Evolutionary conservation across 768 basidiomycete species (phyloP), one percentile per base, ranked within the genome.

Genomic region (Naganishia onofrii): DNA sequence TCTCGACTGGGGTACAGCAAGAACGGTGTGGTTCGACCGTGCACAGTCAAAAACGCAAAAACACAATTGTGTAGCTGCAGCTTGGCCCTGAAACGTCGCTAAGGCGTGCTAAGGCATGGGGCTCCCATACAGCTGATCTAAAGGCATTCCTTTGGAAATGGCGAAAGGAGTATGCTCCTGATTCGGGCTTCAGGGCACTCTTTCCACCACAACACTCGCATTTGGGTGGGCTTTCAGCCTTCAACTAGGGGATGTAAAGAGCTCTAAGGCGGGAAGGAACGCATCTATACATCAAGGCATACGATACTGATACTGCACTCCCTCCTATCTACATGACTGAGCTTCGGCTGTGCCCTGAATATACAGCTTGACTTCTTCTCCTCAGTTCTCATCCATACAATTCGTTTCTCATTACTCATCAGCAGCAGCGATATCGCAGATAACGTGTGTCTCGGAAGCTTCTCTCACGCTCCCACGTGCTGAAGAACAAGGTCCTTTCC

Each of bases 401-500:
- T 42, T 17, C 42, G 15, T 10, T 15, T 10, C 15, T 8, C 36
- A 12, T 36, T 12, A 36, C 36, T 17, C 42, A 42, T 42, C 42
- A 42, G 42, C 42, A 42, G 42, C 42, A 10, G 42, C n/a, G n/a
- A 36, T 36, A 26, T 54, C 29, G 36, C 34, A 44, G 60, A 63
- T 63, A 63, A 44, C 9, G 57, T 9, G n/a, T 58, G 36, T 63
- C 38, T 63, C 60, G 60, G 60, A 63, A 63, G 60, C 60, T 42
- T 28, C 60, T 63, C 60, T 63, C 60, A 63, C 60, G 60, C 28
- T 42, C 42, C 42, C 60, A 63, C 60, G 60, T 63, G 60, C 8
- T 10, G 42, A 26, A 28, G 38, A n/a, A 21, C 21, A 21, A 51
- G 12, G 48, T n/a, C 48, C n/a, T 63, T 63, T n/a, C n/a, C 60